A percentile compares a stretch with the other conserved stretches of the same genome.
Evolutionary conservation across 192 early-diverging fungal genomes (phyloP).

Genomic region (Spizellomyces sp.): DNA sequence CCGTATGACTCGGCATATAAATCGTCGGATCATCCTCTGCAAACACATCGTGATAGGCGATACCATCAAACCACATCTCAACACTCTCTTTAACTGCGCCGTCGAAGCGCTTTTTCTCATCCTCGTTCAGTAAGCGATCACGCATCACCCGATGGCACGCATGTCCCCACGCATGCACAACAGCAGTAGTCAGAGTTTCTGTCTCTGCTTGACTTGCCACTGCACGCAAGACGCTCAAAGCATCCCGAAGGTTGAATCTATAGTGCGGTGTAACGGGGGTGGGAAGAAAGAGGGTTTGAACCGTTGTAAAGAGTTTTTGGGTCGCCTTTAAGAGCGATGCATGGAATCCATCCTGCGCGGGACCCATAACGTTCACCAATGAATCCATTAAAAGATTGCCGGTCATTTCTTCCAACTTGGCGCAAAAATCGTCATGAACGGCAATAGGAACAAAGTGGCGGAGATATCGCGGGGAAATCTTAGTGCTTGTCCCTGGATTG

Average conservation of each 20-base stretch:
- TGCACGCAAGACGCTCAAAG: background rate
- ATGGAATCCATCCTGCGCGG: background rate
- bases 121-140: constrained; percentile 1
- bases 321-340: background rate
- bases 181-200: constrained; percentile 2
- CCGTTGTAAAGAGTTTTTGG: background rate
- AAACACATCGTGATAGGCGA: constrained; percentile 11
- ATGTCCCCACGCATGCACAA: constrained; percentile 22
- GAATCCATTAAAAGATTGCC: background rate
- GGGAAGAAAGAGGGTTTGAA: constrained; percentile 2
- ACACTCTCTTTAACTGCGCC: background rate
- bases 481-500: background rate
- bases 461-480: constrained; percentile 4
- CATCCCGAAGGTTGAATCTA: constrained; percentile 11
- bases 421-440: constrained; percentile 22
- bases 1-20: constrained; percentile 1
- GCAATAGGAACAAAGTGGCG: constrained; percentile 14
- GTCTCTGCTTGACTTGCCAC: constrained; percentile 6
- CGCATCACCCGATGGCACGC: constrained; percentile 8
- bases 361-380: constrained; percentile 2
- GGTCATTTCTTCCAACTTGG: constrained; percentile 1
- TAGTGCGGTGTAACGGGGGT: constrained; percentile 20
- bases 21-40: constrained; percentile 1
- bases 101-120: background rate
- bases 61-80: background rate